Conservation (phyloP, 306 rosid genomes). For the Lathyrus sativus region DNA sequence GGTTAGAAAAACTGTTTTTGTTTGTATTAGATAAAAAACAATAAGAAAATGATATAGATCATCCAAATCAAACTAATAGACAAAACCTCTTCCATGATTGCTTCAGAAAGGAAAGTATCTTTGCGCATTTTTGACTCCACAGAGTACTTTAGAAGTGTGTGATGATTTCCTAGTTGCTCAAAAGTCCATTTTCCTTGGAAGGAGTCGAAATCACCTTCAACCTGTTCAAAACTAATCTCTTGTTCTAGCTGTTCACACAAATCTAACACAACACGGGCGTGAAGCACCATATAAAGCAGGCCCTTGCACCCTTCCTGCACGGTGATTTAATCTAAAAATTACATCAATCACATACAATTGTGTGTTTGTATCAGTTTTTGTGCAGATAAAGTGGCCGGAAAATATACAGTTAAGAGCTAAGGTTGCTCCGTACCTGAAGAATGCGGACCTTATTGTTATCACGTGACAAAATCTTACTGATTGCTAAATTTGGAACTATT, state of each 20-base stretch:
- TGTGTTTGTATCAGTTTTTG: neutral
- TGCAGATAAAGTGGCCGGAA: conserved; percentile 25
- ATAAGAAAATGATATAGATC: conserved; percentile 13
- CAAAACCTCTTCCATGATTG: conserved; percentile 91
- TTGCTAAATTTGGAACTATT: conserved; percentile 93
- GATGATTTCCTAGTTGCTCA: conserved; percentile 96
- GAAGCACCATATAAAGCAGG: conserved; percentile 95
- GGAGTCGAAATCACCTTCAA: conserved; percentile 94
- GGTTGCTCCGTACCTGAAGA: conserved; percentile 69
- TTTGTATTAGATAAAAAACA: neutral
- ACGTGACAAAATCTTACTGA: conserved; percentile 82
- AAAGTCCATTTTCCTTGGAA: conserved; percentile 86
- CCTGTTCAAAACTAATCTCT: conserved; percentile 90
- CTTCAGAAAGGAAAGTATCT: conserved; percentile 94
- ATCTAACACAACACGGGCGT: conserved; percentile 96
- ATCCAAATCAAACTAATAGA: conserved; percentile 29
- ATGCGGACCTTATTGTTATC: conserved; percentile 96
- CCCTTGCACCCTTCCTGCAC: conserved; percentile 97
- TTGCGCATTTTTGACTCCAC: conserved; percentile 95
- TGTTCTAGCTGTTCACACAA: conserved; percentile 77
- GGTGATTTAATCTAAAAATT: conserved; percentile 17
- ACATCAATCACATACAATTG: conserved; percentile 22
- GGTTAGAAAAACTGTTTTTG: too few relatives aligned
- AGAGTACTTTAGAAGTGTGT: conserved; percentile 80
- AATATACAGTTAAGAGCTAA: conserved; percentile 16